A percentile compares a stretch with the other conserved stretches of the same genome.
phyloP scores from a whole-genome alignment of 176 grass and related monocot genomes.

The Musa schizocarpa region DNA sequence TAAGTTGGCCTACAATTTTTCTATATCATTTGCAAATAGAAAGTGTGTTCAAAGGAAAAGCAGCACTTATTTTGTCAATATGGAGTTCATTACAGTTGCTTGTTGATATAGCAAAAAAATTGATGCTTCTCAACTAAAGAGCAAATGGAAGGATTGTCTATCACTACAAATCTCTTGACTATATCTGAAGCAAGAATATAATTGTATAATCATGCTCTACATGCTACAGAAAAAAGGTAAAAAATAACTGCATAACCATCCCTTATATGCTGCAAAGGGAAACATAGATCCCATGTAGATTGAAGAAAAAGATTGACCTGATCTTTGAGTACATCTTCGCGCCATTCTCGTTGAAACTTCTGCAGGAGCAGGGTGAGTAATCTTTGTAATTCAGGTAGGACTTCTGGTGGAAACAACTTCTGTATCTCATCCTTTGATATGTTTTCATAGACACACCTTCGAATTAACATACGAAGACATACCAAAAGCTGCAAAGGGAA shows the following conservation, averaged over 20 bases:
- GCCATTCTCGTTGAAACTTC: conserved; percentile 86
- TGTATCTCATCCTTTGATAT: conserved; percentile 52
- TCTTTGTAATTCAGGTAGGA: conserved; percentile 59
- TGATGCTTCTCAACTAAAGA: background rate
- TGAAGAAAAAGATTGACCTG: conserved; percentile 26
- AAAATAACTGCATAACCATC: background rate
- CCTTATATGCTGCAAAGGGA: background rate
- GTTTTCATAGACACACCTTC: conserved; percentile 49
- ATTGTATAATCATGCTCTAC: no score
- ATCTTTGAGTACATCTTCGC: conserved; percentile 52
- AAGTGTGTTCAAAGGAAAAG: background rate
- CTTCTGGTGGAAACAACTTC: conserved; percentile 59
- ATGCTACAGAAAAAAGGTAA: no score
- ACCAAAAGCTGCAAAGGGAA: conserved; percentile 53
- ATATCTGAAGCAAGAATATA: background rate
- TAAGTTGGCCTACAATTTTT: no score
- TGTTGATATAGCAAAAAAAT: background rate
- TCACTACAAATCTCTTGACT: background rate
- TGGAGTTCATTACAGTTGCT: background rate
- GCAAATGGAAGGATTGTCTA: background rate
- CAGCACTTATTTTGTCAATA: background rate
- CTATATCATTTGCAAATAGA: background rate
- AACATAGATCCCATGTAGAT: background rate
- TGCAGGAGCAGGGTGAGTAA: conserved; percentile 77
- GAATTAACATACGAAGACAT: conserved; percentile 69